Percentiles rank a stretch among this genome's conserved stretches.
phyloP scores from a whole-genome alignment of 495 filamentous ascomycete species.

The Neurospora sp. region DNA sequence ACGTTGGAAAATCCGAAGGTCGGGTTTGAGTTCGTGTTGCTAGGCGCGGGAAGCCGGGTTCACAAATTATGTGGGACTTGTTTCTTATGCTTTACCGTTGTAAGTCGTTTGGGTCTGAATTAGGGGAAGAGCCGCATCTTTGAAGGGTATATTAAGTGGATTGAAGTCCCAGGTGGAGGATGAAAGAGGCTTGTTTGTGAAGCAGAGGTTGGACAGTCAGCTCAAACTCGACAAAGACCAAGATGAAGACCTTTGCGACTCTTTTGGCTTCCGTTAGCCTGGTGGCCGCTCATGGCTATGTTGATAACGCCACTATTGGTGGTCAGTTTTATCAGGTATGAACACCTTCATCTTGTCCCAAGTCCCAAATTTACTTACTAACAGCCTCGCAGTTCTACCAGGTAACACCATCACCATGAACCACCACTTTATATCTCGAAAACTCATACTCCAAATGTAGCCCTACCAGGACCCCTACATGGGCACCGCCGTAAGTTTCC shows the following conservation, averaged over 20 bases:
- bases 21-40: background rate
- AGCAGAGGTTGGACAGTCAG: background rate
- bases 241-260: slow-evolving; percentile 27
- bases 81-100: background rate
- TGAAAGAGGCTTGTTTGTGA: background rate
- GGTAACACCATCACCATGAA: background rate
- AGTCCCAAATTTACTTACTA: too few species aligned
- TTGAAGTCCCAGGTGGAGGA: background rate
- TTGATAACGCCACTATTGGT: slow-evolving; percentile 39
- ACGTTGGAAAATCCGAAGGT: background rate
- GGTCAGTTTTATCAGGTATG: slow-evolving; percentile 26
- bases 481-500: slow-evolving; percentile 14
- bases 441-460: slow-evolving; percentile 9
- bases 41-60: background rate
- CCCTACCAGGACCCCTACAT: slow-evolving; percentile 42
- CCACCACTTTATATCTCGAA: background rate
- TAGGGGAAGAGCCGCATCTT: background rate
- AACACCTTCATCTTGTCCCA: background rate
- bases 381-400: slow-evolving; percentile 12
- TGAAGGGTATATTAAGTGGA: background rate
- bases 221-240: slow-evolving; percentile 2
- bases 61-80: background rate
- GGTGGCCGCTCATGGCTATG: slow-evolving; percentile 54
- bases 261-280: slow-evolving; percentile 38
- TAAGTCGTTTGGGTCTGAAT: background rate